Evolutionary conservation across 116 monocot species (phyloP).

Genomic region (Posidonia oceanica): DNA sequence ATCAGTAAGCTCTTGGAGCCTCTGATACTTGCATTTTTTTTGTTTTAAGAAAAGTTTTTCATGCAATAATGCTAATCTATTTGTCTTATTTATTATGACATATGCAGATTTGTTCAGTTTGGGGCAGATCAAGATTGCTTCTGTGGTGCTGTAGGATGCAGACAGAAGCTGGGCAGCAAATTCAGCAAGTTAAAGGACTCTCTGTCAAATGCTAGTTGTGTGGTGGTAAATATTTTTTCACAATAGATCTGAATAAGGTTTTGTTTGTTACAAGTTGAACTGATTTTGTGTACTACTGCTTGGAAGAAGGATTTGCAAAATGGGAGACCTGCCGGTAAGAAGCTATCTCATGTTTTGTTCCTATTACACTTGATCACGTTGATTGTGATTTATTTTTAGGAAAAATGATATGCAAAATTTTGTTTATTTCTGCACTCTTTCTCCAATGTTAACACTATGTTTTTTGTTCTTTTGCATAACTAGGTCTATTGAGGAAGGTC

Average conservation of each 20-base stretch:
- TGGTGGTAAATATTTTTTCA: not conserved
- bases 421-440: not conserved
- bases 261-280: conserved; percentile 1
- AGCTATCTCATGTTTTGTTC: not conserved
- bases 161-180: conserved; percentile 71
- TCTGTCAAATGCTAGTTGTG: conserved; percentile 1
- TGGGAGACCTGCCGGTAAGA: conserved; percentile 6
- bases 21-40: not conserved
- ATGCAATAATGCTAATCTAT: not conserved
- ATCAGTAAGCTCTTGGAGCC: conserved; percentile 48
- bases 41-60: not conserved
- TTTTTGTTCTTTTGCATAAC: not conserved
- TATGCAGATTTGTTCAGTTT: conserved; percentile 94
- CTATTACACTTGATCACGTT: not conserved
- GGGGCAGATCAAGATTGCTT: conserved; percentile 95
- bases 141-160: conserved; percentile 74
- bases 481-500: conserved; percentile 1
- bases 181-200: conserved; percentile 43
- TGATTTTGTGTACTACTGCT: conserved; percentile 9
- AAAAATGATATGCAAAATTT: not conserved
- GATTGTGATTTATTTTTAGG: not conserved
- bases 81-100: conserved; percentile 1
- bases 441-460: not conserved
- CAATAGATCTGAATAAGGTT: not conserved
- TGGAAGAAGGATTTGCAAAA: conserved; percentile 11